These are phyloP conservation scores for Sechiopsis laciniata DNA, from an alignment of 306 rosid species.

Conservation along the genomic window DNA sequence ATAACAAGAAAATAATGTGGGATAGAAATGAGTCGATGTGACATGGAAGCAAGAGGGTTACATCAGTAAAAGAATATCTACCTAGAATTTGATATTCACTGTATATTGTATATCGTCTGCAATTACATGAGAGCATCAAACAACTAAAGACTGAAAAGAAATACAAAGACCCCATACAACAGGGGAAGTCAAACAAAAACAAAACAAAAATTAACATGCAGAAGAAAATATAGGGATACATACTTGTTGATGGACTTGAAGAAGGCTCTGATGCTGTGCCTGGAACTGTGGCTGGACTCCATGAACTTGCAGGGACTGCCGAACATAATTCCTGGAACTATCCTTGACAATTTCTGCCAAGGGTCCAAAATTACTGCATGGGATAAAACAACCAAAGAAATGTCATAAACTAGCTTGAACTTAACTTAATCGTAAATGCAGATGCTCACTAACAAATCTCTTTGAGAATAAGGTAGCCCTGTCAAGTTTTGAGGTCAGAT, in stretches of 20 bases:
- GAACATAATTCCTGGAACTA: constrained; percentile 55
- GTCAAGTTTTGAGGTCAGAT: neutral
- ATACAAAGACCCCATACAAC: neutral
- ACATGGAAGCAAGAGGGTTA: neutral
- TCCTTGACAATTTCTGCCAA: constrained; percentile 69
- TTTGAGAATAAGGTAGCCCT: neutral
- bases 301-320: constrained; percentile 55
- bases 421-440: neutral
- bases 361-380: constrained; percentile 57
- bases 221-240: constrained; percentile 23
- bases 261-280: constrained; percentile 55
- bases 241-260: constrained; percentile 68
- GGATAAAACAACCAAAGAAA: constrained; percentile 17
- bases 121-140: constrained; percentile 4
- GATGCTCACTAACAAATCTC: constrained; percentile 12
- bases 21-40: neutral
- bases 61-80: neutral
- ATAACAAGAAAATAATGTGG: neutral
- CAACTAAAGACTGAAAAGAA: neutral
- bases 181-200: neutral
- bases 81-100: neutral
- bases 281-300: constrained; percentile 60
- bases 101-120: neutral
- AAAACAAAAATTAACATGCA: constrained; percentile 9
- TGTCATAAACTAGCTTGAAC: constrained; percentile 16